phyloP scores from a whole-genome alignment of 768 basidiomycete species.

The Amanita phalloides region DNA sequence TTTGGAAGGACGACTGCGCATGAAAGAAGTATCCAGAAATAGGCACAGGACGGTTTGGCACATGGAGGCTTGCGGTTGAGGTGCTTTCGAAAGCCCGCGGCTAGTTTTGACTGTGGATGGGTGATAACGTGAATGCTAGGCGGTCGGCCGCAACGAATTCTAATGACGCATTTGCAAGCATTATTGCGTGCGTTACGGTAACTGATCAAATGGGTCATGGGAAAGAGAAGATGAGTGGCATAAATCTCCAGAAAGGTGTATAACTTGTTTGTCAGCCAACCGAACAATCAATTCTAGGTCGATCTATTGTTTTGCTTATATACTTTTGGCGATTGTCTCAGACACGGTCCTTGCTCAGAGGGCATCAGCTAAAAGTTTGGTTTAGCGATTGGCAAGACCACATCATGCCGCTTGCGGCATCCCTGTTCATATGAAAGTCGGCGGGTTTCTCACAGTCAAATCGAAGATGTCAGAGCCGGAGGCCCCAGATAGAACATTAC shows the following conservation, averaged over 20 bases:
- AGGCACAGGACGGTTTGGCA: neutral
- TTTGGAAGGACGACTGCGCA: neutral
- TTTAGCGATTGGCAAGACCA: too few species aligned
- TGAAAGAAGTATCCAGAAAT: neutral
- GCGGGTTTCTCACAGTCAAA: neutral
- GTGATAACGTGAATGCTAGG: neutral
- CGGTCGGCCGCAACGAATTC: neutral
- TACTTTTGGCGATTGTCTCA: too few species aligned
- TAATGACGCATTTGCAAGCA: neutral
- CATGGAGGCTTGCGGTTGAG: neutral
- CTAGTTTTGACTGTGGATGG: neutral
- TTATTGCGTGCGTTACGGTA: neutral
- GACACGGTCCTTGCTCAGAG: neutral
- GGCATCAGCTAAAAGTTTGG: neutral
- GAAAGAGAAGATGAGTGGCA: neutral
- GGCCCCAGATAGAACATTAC: neutral
- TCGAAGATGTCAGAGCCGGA: neutral
- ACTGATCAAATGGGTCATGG: neutral
- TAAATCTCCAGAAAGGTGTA: too few species aligned
- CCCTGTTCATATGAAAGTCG: neutral
- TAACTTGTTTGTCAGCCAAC: neutral
- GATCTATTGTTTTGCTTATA: too few species aligned
- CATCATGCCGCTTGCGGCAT: too few species aligned
- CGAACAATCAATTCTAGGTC: too few species aligned
- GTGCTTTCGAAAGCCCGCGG: constrained; percentile 1